Evolutionary conservation across 2,329 filamentous ascomycete genomes (phyloP), one percentile per base, ranked within the genome.

Genomic region (Paraphoma sp.): DNA sequence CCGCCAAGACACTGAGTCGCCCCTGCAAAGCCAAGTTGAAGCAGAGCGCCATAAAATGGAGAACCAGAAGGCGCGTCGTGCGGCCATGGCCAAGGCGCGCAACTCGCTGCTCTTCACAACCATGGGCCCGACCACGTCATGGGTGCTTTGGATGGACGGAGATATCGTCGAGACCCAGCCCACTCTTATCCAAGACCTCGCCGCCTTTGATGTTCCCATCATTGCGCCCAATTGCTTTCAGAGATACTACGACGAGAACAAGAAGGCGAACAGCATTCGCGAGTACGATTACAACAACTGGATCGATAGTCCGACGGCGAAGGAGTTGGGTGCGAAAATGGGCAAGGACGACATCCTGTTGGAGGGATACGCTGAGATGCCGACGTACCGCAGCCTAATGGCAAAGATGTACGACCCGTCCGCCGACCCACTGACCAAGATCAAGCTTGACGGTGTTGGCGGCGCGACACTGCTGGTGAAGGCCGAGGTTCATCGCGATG

Each of bases 211-310:
- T 78, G 92, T 95, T 78, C 86, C 92, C n/a, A 86, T 99, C 60
- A 90, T 98, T 53, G 93, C 93, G 1, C 92, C 95, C 49, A 99
- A 99, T 76, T 98, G 94, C 82, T 97, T 90, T 83, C 95, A 99
- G 80, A 84, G 90, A 61, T 98, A 87, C 67, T 81, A 79, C 67
- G 79, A 84, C 79, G 85, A 85, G 45, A 89, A 97, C 61, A 88
- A 85, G 49, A 89, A 89, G 70, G 83, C 87, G 62, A 86, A 86
- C 81, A 87, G 88, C 43, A 87, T 94, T 71, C 87, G 95, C 4
- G 88, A 93, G 0, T 99, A 99, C 76, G 95, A 99, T 79, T 98
- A 89, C 83, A 99, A 99, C 81, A 96, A 91, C 75, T 99, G 95
- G 95, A 88, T 94, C 70, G 95, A 99, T 74, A 96, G 91, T 72